Evolutionary conservation across 805 yeast genomes (phyloP).

Genomic region (Candida qinlingensis): DNA sequence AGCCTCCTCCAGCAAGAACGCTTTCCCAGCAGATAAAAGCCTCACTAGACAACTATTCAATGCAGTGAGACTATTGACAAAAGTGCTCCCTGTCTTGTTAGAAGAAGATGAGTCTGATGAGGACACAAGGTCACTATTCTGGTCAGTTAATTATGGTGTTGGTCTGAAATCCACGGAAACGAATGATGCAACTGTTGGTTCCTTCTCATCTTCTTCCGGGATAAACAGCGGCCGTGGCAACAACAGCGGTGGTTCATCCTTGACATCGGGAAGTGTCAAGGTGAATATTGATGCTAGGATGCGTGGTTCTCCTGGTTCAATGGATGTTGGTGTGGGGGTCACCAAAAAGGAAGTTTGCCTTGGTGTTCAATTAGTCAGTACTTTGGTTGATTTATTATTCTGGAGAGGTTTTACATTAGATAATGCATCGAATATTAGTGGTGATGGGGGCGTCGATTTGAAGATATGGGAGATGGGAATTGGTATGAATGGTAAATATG

Average conservation of each 20-base stretch:
- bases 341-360: conserved; percentile 16
- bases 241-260: conserved; percentile 5
- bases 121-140: conserved; percentile 1
- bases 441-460: conserved; percentile 30
- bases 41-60: conserved; percentile 41
- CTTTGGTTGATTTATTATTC: conserved; percentile 45
- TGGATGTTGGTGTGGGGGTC: conserved; percentile 13
- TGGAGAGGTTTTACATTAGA: conserved; percentile 51
- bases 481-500: conserved; percentile 35
- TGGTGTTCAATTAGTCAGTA: conserved; percentile 33
- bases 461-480: conserved; percentile 81
- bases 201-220: conserved; percentile 22
- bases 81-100: conserved; percentile 60
- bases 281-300: conserved; percentile 15
- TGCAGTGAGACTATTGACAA: conserved; percentile 59
- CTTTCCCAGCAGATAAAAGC: not conserved
- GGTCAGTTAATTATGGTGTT: conserved; percentile 4
- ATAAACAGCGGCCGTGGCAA: not conserved
- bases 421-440: not conserved
- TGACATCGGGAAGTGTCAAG: conserved; percentile 14
- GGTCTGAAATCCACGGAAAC: conserved; percentile 1
- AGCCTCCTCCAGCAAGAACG: conserved; percentile 3
- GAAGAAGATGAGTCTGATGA: conserved; percentile 37
- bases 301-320: conserved; percentile 13
- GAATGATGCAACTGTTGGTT: conserved; percentile 23